Percentiles rank a stretch among this genome's conserved stretches.
phyloP scores from a whole-genome alignment of 257 asterid species.

The Solanum sejunctum region DNA sequence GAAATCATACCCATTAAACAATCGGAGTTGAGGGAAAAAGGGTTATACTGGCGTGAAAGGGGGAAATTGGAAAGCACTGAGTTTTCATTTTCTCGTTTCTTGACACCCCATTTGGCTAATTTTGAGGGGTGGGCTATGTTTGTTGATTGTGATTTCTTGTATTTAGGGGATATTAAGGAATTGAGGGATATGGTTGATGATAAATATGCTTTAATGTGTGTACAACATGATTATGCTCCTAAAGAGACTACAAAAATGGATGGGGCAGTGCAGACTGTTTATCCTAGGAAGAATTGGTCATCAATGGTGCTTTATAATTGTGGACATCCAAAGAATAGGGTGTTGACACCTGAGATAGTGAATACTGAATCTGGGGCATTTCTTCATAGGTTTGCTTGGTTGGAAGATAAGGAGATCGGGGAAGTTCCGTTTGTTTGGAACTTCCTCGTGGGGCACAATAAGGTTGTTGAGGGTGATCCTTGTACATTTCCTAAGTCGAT shows the following conservation, averaged over 20 bases:
- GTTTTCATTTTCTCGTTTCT: constrained; percentile 68
- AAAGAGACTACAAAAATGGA: constrained; percentile 86
- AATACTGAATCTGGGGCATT: constrained; percentile 69
- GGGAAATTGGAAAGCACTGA: constrained; percentile 80
- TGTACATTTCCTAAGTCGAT: constrained; percentile 54
- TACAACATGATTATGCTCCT: constrained; percentile 76
- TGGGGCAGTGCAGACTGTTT: constrained; percentile 73
- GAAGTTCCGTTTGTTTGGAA: constrained; percentile 84
- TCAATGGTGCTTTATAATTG: constrained; percentile 87
- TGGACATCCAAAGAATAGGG: constrained; percentile 52
- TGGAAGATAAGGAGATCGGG: constrained; percentile 68
- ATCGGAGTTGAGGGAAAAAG: constrained; percentile 48
- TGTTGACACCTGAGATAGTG: constrained; percentile 61
- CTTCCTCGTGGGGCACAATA: constrained; percentile 70
- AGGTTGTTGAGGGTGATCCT: constrained; percentile 49
- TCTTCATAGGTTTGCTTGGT: constrained; percentile 82
- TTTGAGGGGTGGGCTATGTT: constrained; percentile 87
- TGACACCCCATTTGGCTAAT: constrained; percentile 55
- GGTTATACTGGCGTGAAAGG: constrained; percentile 73
- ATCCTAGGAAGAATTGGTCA: constrained; percentile 94
- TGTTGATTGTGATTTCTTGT: constrained; percentile 80
- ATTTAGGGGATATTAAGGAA: constrained; percentile 57
- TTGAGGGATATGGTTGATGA: constrained; percentile 48
- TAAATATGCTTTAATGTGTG: constrained; percentile 72
- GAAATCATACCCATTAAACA: constrained; percentile 68